These are phyloP conservation scores for Microbotryum violaceum DNA, from an alignment of 1,284 basidiomycete species.

Conservation along the genomic window DNA sequence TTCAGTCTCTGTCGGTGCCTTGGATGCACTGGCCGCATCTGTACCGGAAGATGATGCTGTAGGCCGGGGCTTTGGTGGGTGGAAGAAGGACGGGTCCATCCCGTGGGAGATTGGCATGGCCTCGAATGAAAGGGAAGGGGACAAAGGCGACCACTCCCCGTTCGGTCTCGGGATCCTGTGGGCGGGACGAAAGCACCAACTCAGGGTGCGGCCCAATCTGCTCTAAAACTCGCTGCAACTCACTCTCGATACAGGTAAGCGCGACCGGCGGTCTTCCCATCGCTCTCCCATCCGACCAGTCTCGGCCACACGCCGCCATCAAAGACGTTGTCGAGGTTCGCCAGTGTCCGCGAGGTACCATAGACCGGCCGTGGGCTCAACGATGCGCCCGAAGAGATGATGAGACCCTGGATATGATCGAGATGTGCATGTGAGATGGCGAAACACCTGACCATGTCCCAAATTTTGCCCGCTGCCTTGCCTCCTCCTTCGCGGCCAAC, in stretches of 20 bases:
- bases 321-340: constrained; percentile 33
- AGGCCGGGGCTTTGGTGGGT: not conserved
- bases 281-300: constrained; percentile 27
- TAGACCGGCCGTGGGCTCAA: constrained; percentile 26
- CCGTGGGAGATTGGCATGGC: constrained; percentile 65
- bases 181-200: not conserved
- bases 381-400: constrained; percentile 29
- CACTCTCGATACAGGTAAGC: constrained; percentile 31
- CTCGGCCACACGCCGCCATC: constrained; percentile 36
- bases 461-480: constrained; percentile 12
- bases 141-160: constrained; percentile 4
- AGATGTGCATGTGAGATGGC: constrained; percentile 33
- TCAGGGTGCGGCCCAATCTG: not conserved
- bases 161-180: constrained; percentile 4
- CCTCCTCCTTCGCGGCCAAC: constrained; percentile 11
- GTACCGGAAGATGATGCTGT: not conserved
- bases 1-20: not conserved
- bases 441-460: constrained; percentile 26
- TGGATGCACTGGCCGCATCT: constrained; percentile 12
- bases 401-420: constrained; percentile 36
- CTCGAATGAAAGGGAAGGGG: constrained; percentile 52
- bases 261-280: constrained; percentile 10
- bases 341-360: constrained; percentile 29
- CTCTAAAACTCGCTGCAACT: not conserved
- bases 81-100: constrained; percentile 39